Base-by-base conservation (phyloP, 257 asterid genomes). In the Gynochthodes officinalis region DNA sequence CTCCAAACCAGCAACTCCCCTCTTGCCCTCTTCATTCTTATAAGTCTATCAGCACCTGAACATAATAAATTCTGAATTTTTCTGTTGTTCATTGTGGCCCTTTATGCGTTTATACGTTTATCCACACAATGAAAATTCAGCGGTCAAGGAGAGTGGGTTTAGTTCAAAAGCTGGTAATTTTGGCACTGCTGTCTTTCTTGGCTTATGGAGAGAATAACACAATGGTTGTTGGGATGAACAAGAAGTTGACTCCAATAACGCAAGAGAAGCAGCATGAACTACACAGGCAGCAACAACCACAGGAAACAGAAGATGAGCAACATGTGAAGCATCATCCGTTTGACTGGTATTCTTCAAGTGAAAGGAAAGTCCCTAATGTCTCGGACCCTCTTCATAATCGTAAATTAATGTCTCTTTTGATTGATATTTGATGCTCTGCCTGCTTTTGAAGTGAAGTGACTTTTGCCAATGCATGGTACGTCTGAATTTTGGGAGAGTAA, bases 331-430 rank as follows among this genome's bases (percentile, higher is more conserved):
- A 60, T 15, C 76, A 58, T 7, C 73, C 80, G 40, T 18, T 55
- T 44, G 82, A 80, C 57, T 57, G 69, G 48, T 78, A 44, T 33
- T 64, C 64, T 43, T 59, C 88, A 2, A 77, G 76, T 78, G 79
- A 84, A 72, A 84, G 88, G 63, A 78, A 75, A 71, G 84, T 84
- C 27, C 88, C 88, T 5, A 79, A 84, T 72, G 84, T 79, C 55
- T 76, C 88, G 7, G 88, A 81, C 79, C 88, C 88, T n/a, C 75
- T 71, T 72, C 82, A 78, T 14, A 78, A 78, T 59, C 76, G 78
- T 16, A 68, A 69, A 78, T 40, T 54, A 53, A 4, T 52, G 19
- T 11, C 1, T 25, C 44, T 16, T 30, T 32, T 58, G 43, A 18
- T 27, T 32, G 13, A 42, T 42, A 42, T 42, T 10, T 42, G 5